A percentile compares a stretch with the other conserved stretches of the same genome.
These are phyloP conservation scores for Podaxis sp. DNA, from an alignment of 768 basidiomycete species.

Conservation along the genomic window DNA sequence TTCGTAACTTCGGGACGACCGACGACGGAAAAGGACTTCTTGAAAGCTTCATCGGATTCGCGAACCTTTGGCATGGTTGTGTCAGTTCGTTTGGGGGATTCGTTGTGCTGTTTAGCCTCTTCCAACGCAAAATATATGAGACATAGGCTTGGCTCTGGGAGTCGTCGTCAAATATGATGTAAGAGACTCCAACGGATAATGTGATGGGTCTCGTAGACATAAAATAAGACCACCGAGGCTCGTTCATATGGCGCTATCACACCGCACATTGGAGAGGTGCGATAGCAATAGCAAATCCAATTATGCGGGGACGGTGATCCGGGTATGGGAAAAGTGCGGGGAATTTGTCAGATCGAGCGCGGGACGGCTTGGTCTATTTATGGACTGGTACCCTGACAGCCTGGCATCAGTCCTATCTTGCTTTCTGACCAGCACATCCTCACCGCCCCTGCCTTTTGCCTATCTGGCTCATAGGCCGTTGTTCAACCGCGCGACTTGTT, in stretches of 20 bases:
- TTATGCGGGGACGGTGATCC: constrained; percentile 13
- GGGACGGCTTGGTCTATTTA: constrained; percentile 14
- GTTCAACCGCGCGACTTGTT: background rate
- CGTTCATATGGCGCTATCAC: background rate
- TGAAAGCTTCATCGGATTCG: constrained; percentile 24
- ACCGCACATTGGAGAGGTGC: background rate
- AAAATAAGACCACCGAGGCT: background rate
- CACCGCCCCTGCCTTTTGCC: constrained; percentile 6
- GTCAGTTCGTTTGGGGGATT: constrained; percentile 5
- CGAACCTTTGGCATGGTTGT: constrained; percentile 20
- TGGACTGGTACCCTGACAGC: constrained; percentile 16
- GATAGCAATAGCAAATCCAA: background rate
- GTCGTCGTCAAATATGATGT: constrained; percentile 1
- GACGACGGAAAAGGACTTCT: constrained; percentile 23
- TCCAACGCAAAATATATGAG: constrained; percentile 3
- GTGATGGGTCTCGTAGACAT: background rate
- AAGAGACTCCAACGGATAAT: background rate
- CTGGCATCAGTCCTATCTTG: constrained; percentile 12
- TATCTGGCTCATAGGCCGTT: background rate
- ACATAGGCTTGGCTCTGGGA: background rate
- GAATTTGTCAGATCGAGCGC: constrained; percentile 27
- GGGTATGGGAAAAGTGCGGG: constrained; percentile 27
- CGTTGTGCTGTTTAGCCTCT: background rate
- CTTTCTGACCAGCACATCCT: constrained; percentile 12
- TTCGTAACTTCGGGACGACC: constrained; percentile 20